These are phyloP conservation scores for Albizia julibrissin DNA, from an alignment of 306 rosid species.

Conservation along the genomic window DNA sequence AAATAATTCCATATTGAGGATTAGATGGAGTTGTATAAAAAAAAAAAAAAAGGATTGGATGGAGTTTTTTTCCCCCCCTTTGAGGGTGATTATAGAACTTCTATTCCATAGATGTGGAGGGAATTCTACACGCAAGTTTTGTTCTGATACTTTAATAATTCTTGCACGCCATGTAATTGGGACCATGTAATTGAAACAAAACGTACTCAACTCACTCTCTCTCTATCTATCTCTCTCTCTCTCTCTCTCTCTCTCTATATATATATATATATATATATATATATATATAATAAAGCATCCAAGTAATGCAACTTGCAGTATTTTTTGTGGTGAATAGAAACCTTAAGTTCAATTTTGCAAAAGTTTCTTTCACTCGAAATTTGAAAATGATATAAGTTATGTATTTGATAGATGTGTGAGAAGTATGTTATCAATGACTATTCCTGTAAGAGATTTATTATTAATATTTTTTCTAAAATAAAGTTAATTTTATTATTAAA, in stretches of 20 bases:
- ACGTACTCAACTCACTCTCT: too few species aligned
- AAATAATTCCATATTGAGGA: too few species aligned
- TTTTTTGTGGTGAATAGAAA: background rate
- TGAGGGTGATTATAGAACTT: background rate
- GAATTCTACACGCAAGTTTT: background rate
- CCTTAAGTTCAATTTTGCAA: background rate
- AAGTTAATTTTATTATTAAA: too few species aligned
- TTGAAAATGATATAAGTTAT: background rate
- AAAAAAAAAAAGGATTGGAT: too few species aligned
- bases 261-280: too few species aligned
- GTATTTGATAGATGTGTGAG: background rate
- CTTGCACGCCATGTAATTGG: background rate
- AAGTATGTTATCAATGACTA: background rate
- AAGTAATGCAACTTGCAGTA: background rate
- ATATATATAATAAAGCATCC: background rate
- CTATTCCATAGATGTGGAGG: background rate
- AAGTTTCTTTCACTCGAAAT: background rate
- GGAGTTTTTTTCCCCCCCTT: too few species aligned
- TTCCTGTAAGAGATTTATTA: background rate
- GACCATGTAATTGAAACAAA: background rate
- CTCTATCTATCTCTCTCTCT: too few species aligned
- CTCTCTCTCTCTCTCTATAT: too few species aligned
- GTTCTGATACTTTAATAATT: background rate
- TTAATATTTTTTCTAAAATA: too few species aligned
- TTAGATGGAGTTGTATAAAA: too few species aligned